A percentile compares a stretch with the other conserved stretches of the same genome.
These are phyloP conservation scores for Psilocybe cubensis DNA, from an alignment of 768 basidiomycete species.

Conservation along the genomic window DNA sequence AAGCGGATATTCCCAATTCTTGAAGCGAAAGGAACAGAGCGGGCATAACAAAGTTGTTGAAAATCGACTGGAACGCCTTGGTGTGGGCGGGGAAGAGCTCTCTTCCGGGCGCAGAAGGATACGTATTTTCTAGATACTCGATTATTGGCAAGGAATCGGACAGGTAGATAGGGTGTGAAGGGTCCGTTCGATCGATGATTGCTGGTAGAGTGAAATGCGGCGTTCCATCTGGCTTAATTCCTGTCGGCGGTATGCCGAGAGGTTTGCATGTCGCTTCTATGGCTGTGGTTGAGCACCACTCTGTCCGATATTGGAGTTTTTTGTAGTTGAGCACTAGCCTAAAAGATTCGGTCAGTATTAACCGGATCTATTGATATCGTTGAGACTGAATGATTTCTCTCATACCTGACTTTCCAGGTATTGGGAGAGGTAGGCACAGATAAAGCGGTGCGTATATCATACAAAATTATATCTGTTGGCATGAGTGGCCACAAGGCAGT, in stretches of 20 bases:
- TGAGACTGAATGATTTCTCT: neutral
- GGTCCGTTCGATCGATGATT: conserved; percentile 27
- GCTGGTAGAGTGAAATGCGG: conserved; percentile 38
- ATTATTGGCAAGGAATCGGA: conserved; percentile 39
- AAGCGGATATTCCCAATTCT: conserved; percentile 22
- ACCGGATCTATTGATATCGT: neutral
- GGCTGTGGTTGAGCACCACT: conserved; percentile 27
- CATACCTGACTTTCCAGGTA: conserved; percentile 32
- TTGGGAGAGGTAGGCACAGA: conserved; percentile 23
- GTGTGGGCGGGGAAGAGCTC: conserved; percentile 26
- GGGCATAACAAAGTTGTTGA: conserved; percentile 21
- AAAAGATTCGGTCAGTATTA: too few species aligned
- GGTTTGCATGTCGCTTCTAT: conserved; percentile 28
- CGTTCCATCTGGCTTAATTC: conserved; percentile 24
- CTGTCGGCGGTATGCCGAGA: conserved; percentile 29
- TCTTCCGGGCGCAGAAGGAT: conserved; percentile 19
- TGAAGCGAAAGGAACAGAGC: conserved; percentile 18
- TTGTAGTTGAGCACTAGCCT: conserved; percentile 26
- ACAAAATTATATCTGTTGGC: conserved; percentile 16
- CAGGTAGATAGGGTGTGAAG: conserved; percentile 23
- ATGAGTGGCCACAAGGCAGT: neutral
- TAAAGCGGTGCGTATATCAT: conserved; percentile 21
- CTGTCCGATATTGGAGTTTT: conserved; percentile 27
- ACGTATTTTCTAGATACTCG: conserved; percentile 37
- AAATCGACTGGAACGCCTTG: conserved; percentile 24